Conservation (phyloP, 371 early-diverging fungal genomes). For the Mucor indicus region DNA sequence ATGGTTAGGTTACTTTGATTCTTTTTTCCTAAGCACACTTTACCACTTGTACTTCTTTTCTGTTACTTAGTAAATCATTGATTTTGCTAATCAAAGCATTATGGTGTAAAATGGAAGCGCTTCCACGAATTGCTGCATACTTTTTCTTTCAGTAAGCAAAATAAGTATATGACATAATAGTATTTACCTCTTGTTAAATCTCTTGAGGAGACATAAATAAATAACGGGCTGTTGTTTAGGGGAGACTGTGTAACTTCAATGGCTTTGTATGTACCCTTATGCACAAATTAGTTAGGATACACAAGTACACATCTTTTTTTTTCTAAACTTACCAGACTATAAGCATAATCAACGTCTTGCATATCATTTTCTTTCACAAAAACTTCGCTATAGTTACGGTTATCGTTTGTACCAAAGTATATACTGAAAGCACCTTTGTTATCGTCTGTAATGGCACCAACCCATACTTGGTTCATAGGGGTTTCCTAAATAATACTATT, state of each 20-base stretch:
- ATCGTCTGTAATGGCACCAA: constrained; percentile 11
- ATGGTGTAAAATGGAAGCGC: neutral
- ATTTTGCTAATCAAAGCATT: neutral
- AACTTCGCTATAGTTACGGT: constrained; percentile 8
- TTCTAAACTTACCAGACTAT: constrained; percentile 9
- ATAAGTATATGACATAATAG: neutral
- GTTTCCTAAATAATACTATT: constrained; percentile 1
- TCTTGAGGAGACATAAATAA: constrained; percentile 13
- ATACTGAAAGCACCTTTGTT: constrained; percentile 12
- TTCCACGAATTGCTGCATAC: constrained; percentile 7
- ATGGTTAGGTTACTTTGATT: neutral
- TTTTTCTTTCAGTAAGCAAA: neutral
- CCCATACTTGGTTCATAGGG: constrained; percentile 6
- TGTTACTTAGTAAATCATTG: neutral
- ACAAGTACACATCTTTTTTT: neutral
- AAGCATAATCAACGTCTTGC: constrained; percentile 13
- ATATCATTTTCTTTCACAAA: neutral
- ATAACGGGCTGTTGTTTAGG: neutral
- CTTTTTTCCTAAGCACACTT: neutral
- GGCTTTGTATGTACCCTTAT: constrained; percentile 8
- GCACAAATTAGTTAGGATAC: neutral
- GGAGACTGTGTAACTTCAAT: neutral
- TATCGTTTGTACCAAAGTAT: constrained; percentile 12
- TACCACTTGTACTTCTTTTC: constrained; percentile 10
- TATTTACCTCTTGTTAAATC: constrained; percentile 13